A percentile compares a stretch with the other conserved stretches of the same genome.
These are phyloP conservation scores for Solanum bukasovii DNA, from an alignment of 257 asterid genomes.

Conservation along the genomic window DNA sequence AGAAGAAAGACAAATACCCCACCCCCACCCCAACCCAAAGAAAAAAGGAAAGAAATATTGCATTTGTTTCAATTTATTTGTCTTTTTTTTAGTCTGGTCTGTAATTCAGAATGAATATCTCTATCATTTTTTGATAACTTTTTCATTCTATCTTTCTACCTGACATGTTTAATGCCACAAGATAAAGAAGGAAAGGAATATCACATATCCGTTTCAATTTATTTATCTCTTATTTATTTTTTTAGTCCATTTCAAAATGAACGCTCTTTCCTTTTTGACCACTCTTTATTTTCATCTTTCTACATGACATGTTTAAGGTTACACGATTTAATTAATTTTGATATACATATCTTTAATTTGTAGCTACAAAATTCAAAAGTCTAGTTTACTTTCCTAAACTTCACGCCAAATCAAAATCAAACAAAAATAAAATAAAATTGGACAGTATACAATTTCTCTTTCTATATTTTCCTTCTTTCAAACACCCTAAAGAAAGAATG, in stretches of 20 bases:
- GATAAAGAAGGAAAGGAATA: background rate
- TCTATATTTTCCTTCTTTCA: background rate
- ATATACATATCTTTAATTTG: too few species aligned
- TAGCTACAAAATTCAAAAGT: background rate
- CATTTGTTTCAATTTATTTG: background rate
- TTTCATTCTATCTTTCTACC: too few species aligned
- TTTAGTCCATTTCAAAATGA: background rate
- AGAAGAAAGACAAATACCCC: background rate
- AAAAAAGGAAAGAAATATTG: fast-evolving
- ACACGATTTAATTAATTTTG: too few species aligned
- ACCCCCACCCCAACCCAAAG: background rate
- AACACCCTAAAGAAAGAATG: background rate
- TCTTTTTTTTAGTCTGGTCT: background rate
- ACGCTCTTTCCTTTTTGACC: background rate
- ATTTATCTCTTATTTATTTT: background rate
- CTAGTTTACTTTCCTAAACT: too few species aligned
- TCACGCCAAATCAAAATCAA: fast-evolving
- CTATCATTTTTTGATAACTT: background rate
- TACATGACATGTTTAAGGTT: background rate
- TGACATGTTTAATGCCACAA: too few species aligned
- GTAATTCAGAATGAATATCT: background rate
- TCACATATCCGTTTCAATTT: background rate
- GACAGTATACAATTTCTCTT: background rate
- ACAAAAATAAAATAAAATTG: too few species aligned
- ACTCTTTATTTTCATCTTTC: too few species aligned